phyloP scores from a whole-genome alignment of 768 basidiomycete species.

The Kwoniella sp. region DNA sequence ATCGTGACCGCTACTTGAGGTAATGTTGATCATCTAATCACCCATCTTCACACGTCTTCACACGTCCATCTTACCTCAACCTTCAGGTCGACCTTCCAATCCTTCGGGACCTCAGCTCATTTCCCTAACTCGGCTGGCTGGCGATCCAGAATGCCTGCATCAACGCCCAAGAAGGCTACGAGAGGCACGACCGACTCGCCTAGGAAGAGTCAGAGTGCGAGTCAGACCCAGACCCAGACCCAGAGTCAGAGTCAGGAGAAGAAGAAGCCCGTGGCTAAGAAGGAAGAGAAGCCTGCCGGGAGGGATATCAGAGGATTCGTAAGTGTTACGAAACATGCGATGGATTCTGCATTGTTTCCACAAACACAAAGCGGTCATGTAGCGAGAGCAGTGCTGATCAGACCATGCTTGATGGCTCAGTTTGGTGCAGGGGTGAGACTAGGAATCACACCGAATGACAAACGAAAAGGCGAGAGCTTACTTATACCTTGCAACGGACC shows the following conservation, averaged over 20 bases:
- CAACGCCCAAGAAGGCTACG: constrained; percentile 12
- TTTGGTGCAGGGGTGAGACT: constrained; percentile 17
- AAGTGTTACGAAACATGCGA: constrained; percentile 11
- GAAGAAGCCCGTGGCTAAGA: constrained; percentile 22
- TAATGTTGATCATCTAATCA: too few relatives aligned
- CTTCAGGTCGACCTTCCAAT: too few relatives aligned
- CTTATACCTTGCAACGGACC: too few relatives aligned
- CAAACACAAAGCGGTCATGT: too few relatives aligned
- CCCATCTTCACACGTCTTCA: too few relatives aligned
- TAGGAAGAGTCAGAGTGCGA: constrained; percentile 1
- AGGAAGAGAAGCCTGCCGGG: constrained; percentile 28
- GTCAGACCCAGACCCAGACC: neutral
- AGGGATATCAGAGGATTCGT: constrained; percentile 49
- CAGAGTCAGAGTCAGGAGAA: constrained; percentile 19
- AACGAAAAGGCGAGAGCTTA: too few relatives aligned
- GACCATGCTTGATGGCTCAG: neutral
- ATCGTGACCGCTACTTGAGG: too few relatives aligned
- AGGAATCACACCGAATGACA: too few relatives aligned
- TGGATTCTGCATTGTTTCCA: neutral
- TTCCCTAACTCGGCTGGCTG: too few relatives aligned
- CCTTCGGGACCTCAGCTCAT: too few relatives aligned
- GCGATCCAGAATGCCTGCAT: constrained; percentile 11
- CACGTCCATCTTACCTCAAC: neutral
- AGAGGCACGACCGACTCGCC: constrained; percentile 1
- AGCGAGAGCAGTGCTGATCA: neutral